Conservation (phyloP, 2,329 filamentous ascomycete species). For the Fusarium armeniacum region DNA sequence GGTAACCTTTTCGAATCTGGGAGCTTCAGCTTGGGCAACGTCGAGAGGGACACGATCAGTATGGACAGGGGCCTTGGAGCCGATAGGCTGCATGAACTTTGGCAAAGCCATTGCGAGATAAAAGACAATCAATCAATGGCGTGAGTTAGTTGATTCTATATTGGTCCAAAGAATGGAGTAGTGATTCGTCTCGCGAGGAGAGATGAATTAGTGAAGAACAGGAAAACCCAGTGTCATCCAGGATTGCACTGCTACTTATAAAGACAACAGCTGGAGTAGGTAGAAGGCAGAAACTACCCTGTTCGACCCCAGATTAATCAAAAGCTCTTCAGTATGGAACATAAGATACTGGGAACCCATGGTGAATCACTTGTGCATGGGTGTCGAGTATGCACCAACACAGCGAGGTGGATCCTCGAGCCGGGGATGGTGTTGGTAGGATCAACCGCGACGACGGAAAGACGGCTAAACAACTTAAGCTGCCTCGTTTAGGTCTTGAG, state of each 20-base stretch:
- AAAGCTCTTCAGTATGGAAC: conserved; percentile 26
- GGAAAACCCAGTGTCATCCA: conserved; percentile 14
- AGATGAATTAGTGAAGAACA: conserved; percentile 27
- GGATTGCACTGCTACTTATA: conserved; percentile 47
- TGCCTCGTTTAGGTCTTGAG: conserved; percentile 13
- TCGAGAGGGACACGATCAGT: conserved; percentile 47
- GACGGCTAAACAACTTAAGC: conserved; percentile 36
- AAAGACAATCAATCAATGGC: conserved; percentile 5
- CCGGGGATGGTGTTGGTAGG: conserved; percentile 41
- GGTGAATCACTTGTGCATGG: conserved; percentile 17
- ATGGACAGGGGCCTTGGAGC: conserved; percentile 39
- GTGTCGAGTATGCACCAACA: conserved; percentile 32
- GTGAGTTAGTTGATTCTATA: conserved; percentile 15
- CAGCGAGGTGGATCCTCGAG: conserved; percentile 33
- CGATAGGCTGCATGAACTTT: conserved; percentile 45
- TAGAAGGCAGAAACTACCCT: conserved; percentile 6
- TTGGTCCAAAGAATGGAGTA: conserved; percentile 12
- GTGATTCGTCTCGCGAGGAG: conserved; percentile 34
- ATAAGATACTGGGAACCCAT: conserved; percentile 6
- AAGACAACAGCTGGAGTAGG: conserved; percentile 16
- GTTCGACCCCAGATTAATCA: conserved; percentile 12
- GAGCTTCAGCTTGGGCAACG: conserved; percentile 60
- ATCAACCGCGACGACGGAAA: conserved; percentile 43
- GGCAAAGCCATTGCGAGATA: conserved; percentile 44
- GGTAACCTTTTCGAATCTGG: conserved; percentile 66